A percentile compares a stretch with the other conserved stretches of the same genome.
These are phyloP conservation scores for Fusarium pininemorale DNA, from an alignment of 2,329 filamentous ascomycete species.

Conservation along the genomic window DNA sequence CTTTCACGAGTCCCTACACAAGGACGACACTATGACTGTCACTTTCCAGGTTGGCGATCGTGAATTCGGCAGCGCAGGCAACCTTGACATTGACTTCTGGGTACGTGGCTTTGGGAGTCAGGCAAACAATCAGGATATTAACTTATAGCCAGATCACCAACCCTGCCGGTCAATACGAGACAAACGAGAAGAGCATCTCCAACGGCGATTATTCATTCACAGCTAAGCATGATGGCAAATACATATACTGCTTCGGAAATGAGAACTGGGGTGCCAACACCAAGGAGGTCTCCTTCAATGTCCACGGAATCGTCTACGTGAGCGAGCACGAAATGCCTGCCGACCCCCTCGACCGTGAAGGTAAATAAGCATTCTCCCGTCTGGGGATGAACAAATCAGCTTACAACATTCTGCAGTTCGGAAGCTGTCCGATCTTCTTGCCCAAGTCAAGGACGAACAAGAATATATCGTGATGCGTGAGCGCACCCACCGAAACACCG, in stretches of 20 bases:
- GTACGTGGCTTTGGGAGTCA: constrained; percentile 61
- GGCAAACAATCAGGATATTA: constrained; percentile 19
- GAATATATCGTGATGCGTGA: constrained; percentile 95
- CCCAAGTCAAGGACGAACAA: constrained; percentile 97
- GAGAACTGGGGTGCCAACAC: constrained; percentile 96
- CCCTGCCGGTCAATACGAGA: constrained; percentile 77
- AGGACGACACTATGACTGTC: constrained; percentile 97
- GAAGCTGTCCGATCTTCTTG: constrained; percentile 82
- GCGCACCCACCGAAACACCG: constrained; percentile 96
- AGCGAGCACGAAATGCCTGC: constrained; percentile 83
- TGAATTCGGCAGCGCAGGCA: constrained; percentile 93
- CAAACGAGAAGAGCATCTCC: constrained; percentile 82
- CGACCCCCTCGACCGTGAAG: constrained; percentile 91
- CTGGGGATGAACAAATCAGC: neutral
- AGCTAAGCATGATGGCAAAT: constrained; percentile 86
- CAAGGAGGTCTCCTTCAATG: constrained; percentile 99
- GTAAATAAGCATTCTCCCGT: constrained; percentile 58
- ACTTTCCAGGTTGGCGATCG: constrained; percentile 98
- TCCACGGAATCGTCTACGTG: constrained; percentile 98
- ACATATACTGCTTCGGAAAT: constrained; percentile 98
- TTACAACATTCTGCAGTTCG: constrained; percentile 66
- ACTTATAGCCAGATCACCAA: constrained; percentile 72
- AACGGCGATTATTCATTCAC: constrained; percentile 95
- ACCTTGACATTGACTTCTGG: constrained; percentile 98
- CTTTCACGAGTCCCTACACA: constrained; percentile 93